A percentile compares a stretch with the other conserved stretches of the same genome.
These are phyloP conservation scores for Paraphaeosphaeria minitans DNA, from an alignment of 2,329 filamentous ascomycete genomes.

Conservation along the genomic window DNA sequence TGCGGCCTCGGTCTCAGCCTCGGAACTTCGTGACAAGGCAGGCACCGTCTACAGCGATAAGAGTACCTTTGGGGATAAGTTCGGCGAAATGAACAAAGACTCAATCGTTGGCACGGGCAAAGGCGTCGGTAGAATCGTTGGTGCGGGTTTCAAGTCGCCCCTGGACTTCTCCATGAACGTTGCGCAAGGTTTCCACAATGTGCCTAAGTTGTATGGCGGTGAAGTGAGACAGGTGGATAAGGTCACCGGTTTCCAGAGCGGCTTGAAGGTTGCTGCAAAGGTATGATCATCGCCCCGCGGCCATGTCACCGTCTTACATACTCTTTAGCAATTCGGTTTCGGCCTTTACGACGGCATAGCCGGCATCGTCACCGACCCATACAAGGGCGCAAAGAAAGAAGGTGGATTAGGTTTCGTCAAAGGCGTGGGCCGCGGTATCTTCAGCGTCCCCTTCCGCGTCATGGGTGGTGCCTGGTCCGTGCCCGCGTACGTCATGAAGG, in stretches of 20 bases:
- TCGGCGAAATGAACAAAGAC: constrained; percentile 49
- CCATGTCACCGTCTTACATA: background rate
- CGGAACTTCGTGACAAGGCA: constrained; percentile 23
- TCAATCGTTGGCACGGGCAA: constrained; percentile 68
- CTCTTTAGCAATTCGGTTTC: constrained; percentile 67
- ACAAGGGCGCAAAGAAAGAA: constrained; percentile 70
- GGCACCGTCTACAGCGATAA: constrained; percentile 20
- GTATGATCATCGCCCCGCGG: constrained; percentile 37
- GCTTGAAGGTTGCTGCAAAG: constrained; percentile 76
- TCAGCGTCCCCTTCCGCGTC: constrained; percentile 82
- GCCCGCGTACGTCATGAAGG: constrained; percentile 82
- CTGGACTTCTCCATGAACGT: constrained; percentile 84
- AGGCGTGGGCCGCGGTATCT: constrained; percentile 81
- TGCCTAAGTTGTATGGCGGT: constrained; percentile 83
- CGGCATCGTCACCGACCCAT: constrained; percentile 78
- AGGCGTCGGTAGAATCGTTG: constrained; percentile 73
- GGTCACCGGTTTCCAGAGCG: constrained; percentile 77
- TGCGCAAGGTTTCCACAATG: constrained; percentile 86
- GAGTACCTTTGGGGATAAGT: constrained; percentile 22
- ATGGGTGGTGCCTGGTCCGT: constrained; percentile 68
- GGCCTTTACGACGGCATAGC: constrained; percentile 83
- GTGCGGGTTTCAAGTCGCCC: constrained; percentile 76
- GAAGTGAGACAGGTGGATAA: constrained; percentile 78
- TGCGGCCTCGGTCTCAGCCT: constrained; percentile 23
- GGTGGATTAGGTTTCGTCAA: constrained; percentile 73